Evolutionary conservation across 805 yeast species (phyloP).

Genomic region (Hanseniaspora jakobsenii): DNA sequence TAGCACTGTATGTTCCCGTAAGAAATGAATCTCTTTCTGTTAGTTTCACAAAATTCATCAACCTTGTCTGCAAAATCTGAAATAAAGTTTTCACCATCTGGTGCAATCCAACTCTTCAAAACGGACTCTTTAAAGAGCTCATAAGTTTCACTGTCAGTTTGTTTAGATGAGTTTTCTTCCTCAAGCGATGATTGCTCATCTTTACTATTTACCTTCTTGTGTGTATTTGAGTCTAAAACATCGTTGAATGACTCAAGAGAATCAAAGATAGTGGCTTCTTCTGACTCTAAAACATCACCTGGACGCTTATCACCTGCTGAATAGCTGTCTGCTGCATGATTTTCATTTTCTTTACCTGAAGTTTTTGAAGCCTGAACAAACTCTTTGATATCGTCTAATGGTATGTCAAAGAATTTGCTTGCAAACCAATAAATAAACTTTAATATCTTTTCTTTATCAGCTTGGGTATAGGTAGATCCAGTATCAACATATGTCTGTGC

Average conservation of each 20-base stretch:
- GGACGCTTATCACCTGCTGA: slow-evolving; percentile 19
- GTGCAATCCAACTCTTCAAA: slow-evolving; percentile 22
- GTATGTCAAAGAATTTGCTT: slow-evolving; percentile 56
- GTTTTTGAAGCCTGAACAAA: background rate
- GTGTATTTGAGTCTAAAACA: slow-evolving; percentile 29
- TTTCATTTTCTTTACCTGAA: slow-evolving; percentile 9
- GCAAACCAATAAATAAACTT: slow-evolving; percentile 61
- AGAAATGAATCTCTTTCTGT: slow-evolving; percentile 53
- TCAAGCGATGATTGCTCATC: slow-evolving; percentile 22
- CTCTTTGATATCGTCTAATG: slow-evolving; percentile 28
- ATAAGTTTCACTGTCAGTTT: slow-evolving; percentile 25
- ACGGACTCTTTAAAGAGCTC: slow-evolving; percentile 23
- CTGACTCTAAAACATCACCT: slow-evolving; percentile 23
- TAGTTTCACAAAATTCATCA: slow-evolving; percentile 23
- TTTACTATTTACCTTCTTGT: slow-evolving; percentile 27
- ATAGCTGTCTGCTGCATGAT: slow-evolving; percentile 17
- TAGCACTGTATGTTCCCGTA: slow-evolving; percentile 84
- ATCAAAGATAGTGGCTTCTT: slow-evolving; percentile 1
- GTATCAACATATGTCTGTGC: slow-evolving; percentile 54
- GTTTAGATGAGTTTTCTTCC: slow-evolving; percentile 18
- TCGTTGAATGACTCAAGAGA: slow-evolving; percentile 15
- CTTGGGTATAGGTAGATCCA: slow-evolving; percentile 61
- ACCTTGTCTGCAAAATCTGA: slow-evolving; percentile 22
- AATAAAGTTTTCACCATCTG: background rate
- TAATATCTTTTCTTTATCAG: slow-evolving; percentile 66